These are phyloP conservation scores for Hypoxylon perforatum DNA, from an alignment of 495 filamentous ascomycete genomes.

Conservation along the genomic window DNA sequence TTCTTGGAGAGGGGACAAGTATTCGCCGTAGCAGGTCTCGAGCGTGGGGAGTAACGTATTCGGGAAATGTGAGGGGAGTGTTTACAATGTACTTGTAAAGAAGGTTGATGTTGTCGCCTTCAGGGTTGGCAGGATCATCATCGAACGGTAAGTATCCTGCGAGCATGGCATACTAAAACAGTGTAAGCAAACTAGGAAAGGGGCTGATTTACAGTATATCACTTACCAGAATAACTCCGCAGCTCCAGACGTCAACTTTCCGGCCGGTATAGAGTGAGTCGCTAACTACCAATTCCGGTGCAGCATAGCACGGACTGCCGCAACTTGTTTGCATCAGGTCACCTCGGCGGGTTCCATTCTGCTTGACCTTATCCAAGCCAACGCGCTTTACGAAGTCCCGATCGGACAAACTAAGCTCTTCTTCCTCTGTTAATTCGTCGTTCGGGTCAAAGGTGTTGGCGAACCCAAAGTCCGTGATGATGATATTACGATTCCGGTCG, in stretches of 20 bases:
- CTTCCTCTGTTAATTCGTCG: constrained; percentile 89
- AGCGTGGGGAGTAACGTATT: constrained; percentile 98
- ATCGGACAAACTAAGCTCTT: constrained; percentile 87
- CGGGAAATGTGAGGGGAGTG: constrained; percentile 95
- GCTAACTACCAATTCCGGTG: constrained; percentile 96
- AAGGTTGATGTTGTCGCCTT: constrained; percentile 99
- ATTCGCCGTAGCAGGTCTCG: constrained; percentile 92
- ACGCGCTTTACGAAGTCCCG: constrained; percentile 84
- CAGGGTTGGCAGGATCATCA: constrained; percentile 97
- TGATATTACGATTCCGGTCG: constrained; percentile 97
- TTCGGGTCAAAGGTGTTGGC: constrained; percentile 94
- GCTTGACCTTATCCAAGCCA: constrained; percentile 73
- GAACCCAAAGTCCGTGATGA: constrained; percentile 99
- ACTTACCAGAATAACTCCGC: constrained; percentile 96
- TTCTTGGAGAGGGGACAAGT: constrained; percentile 93
- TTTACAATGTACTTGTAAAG: constrained; percentile 99
- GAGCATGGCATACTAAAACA: constrained; percentile 92
- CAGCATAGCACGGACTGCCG: constrained; percentile 93
- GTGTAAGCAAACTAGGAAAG: constrained; percentile 27
- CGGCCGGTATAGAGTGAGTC: constrained; percentile 96
- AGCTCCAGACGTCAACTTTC: constrained; percentile 99
- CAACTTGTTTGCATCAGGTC: constrained; percentile 86
- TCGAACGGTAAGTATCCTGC: constrained; percentile 99
- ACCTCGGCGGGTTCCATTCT: constrained; percentile 70
- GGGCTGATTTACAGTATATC: constrained; percentile 21